Conservation (phyloP, 192 early-diverging fungal species). For the Neocallimastix lanati region DNA sequence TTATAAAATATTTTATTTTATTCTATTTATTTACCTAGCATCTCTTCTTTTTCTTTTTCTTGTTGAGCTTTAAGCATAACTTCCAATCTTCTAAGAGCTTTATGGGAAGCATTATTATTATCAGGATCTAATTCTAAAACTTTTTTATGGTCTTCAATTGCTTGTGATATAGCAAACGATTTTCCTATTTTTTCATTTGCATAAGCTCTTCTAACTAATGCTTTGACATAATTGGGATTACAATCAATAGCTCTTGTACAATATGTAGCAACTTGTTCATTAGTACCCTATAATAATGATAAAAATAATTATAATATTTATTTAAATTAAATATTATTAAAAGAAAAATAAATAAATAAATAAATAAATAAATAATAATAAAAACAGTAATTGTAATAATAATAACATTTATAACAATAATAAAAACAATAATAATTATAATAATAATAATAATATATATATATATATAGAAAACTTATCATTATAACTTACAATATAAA, state of each 20-base stretch:
- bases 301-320: neutral
- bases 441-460: constrained; percentile 9
- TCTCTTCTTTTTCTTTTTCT: constrained; percentile 49
- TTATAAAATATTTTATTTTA: too few relatives aligned
- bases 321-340: neutral
- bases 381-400: too few relatives aligned
- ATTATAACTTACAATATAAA: constrained; percentile 22
- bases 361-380: neutral
- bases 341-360: neutral
- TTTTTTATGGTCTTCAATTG: constrained; percentile 25
- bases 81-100: constrained; percentile 19
- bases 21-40: constrained; percentile 38
- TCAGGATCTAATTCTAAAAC: constrained; percentile 9
- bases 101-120: constrained; percentile 9
- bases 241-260: constrained; percentile 19
- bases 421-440: too few relatives aligned
- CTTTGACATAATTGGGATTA: constrained; percentile 35
- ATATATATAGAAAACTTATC: neutral
- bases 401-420: too few relatives aligned
- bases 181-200: constrained; percentile 28
- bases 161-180: constrained; percentile 19
- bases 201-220: constrained; percentile 35
- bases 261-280: neutral
- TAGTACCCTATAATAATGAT: neutral
- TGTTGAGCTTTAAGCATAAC: constrained; percentile 16